Percentiles rank a stretch among this genome's conserved stretches.
These are phyloP conservation scores for Rhizopus delemar DNA, from an alignment of 371 early-diverging fungal genomes.

Conservation along the genomic window DNA sequence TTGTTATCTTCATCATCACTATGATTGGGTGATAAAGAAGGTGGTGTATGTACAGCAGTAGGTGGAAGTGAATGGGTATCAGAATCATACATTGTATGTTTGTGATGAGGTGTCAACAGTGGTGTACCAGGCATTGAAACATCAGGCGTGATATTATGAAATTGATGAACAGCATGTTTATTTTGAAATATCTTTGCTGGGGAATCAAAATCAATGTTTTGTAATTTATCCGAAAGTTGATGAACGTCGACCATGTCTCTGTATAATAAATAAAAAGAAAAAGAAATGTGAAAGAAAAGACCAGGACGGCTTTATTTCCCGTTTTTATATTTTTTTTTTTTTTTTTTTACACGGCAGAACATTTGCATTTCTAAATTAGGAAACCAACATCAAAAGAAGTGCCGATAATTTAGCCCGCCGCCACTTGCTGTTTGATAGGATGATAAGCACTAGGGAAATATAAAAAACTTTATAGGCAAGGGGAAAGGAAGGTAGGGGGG, in stretches of 20 bases:
- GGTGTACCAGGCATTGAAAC: slow-evolving; percentile 37
- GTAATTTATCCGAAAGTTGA: slow-evolving; percentile 26
- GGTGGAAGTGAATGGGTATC: slow-evolving; percentile 4
- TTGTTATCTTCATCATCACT: slow-evolving; percentile 1
- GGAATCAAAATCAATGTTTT: slow-evolving; percentile 33
- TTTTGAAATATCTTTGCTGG: slow-evolving; percentile 43
- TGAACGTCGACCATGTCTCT: not conserved
- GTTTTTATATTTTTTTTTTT: too few relatives aligned
- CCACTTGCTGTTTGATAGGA: not conserved
- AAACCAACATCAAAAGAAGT: not conserved
- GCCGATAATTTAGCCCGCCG: not conserved
- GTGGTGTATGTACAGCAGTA: slow-evolving; percentile 19
- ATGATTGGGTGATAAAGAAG: slow-evolving; percentile 19
- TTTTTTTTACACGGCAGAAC: not conserved
- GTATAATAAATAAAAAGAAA: not conserved
- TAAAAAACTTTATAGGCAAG: too few relatives aligned
- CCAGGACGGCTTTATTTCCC: too few relatives aligned
- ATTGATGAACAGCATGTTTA: slow-evolving; percentile 33
- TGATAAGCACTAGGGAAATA: too few relatives aligned
- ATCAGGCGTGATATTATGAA: slow-evolving; percentile 44
- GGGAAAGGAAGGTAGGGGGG: too few relatives aligned
- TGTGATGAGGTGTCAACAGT: slow-evolving; percentile 8
- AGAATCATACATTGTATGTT: slow-evolving; percentile 4
- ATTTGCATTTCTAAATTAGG: not conserved
- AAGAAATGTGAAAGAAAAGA: not conserved